These are phyloP conservation scores for Salix brachista DNA, from an alignment of 345 rosid species.

Conservation along the genomic window DNA sequence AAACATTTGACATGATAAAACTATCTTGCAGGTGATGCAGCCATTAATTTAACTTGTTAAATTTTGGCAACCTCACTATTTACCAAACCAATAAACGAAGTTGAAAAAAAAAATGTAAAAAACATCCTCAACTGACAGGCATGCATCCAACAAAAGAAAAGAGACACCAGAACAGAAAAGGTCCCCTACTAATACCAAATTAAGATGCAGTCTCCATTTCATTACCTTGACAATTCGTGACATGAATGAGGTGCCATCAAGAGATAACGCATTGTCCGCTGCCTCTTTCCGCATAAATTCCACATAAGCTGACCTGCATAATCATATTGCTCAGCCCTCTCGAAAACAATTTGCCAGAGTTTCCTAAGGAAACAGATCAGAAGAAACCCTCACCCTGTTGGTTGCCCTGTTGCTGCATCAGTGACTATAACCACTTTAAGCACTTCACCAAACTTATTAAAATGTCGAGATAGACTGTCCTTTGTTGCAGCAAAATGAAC, in stretches of 20 bases:
- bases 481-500: conserved; percentile 96
- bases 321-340: background rate
- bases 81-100: background rate
- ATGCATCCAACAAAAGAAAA: background rate
- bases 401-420: conserved; percentile 88
- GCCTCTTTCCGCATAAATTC: conserved; percentile 83
- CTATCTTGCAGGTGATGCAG: background rate
- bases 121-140: background rate
- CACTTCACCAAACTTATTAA: conserved; percentile 88
- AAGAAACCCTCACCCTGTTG: conserved; percentile 65
- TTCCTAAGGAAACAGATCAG: background rate
- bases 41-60: background rate
- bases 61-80: background rate
- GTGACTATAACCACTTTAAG: conserved; percentile 78
- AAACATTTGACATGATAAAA: background rate
- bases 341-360: background rate
- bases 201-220: background rate
- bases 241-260: conserved; percentile 89
- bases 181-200: background rate
- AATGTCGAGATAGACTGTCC: conserved; percentile 86
- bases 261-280: conserved; percentile 76
- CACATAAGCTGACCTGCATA: conserved; percentile 81
- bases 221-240: conserved; percentile 87
- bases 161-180: background rate
- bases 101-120: background rate